Conservation (phyloP, 345 rosid species). For the Rhizophora mangle region DNA sequence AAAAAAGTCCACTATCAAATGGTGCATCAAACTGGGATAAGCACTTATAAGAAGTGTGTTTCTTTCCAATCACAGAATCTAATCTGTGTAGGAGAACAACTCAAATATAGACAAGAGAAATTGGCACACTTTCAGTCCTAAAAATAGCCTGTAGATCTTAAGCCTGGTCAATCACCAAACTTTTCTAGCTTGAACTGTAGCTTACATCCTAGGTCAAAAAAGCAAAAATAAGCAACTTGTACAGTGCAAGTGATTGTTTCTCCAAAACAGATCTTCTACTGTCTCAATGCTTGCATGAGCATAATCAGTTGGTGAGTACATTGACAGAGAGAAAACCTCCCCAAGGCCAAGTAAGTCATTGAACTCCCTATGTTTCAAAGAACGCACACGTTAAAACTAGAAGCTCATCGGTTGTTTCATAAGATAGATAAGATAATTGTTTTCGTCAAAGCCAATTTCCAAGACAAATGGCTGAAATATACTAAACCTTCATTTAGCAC, state of each 20-base stretch:
- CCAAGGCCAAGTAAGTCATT: background rate
- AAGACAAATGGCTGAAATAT: background rate
- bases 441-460: background rate
- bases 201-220: background rate
- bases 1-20: no score
- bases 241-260: background rate
- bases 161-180: background rate
- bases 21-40: no score
- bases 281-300: background rate
- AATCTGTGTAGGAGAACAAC: background rate
- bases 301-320: background rate
- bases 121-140: no score
- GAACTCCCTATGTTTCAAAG: background rate
- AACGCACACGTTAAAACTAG: background rate
- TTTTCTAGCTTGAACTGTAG: background rate
- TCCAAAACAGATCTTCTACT: no score
- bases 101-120: background rate
- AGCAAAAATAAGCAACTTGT: background rate
- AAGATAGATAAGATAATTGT: background rate
- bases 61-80: conserved; percentile 2
- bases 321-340: background rate
- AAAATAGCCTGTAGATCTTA: background rate
- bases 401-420: background rate
- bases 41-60: background rate
- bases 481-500: background rate